Percentiles rank a stretch among this genome's conserved stretches.
These are phyloP conservation scores for Debaryomyces prosopidis DNA, from an alignment of 805 yeast species.

Conservation along the genomic window DNA sequence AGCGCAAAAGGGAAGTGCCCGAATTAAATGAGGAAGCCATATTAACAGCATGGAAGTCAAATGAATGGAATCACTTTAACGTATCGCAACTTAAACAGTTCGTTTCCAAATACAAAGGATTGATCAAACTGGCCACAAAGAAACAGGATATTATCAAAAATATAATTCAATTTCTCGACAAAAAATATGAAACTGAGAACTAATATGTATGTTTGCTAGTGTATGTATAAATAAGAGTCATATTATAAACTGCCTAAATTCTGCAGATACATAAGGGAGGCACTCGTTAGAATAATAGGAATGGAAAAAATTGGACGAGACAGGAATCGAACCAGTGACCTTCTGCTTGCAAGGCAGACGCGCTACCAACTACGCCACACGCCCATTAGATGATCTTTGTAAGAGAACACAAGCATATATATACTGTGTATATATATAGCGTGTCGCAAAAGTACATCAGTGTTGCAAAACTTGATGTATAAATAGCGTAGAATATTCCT, in stretches of 20 bases:
- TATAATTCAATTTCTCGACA: constrained; percentile 30
- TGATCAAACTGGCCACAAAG: constrained; percentile 35
- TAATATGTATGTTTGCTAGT: too few species aligned
- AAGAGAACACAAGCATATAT: too few species aligned
- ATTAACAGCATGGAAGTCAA: constrained; percentile 42
- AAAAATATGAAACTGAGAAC: not conserved
- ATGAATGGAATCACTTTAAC: constrained; percentile 35
- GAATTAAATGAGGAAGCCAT: constrained; percentile 35
- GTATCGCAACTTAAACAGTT: constrained; percentile 44
- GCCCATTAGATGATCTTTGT: constrained; percentile 37
- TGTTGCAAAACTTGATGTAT: too few species aligned
- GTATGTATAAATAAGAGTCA: too few species aligned
- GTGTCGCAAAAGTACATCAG: too few species aligned
- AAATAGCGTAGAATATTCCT: too few species aligned
- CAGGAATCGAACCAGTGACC: constrained; percentile 77
- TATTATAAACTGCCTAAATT: too few species aligned
- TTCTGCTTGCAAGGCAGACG: constrained; percentile 73
- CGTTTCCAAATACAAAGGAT: constrained; percentile 31
- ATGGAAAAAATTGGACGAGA: constrained; percentile 52
- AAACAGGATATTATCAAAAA: constrained; percentile 46
- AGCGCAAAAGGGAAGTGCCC: constrained; percentile 1
- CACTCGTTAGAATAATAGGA: not conserved
- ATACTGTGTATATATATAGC: too few species aligned
- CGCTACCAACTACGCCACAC: constrained; percentile 82
- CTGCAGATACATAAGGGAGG: not conserved